These are phyloP conservation scores for Rhizopus microsporus DNA, from an alignment of 371 early-diverging fungal genomes.

Conservation along the genomic window DNA sequence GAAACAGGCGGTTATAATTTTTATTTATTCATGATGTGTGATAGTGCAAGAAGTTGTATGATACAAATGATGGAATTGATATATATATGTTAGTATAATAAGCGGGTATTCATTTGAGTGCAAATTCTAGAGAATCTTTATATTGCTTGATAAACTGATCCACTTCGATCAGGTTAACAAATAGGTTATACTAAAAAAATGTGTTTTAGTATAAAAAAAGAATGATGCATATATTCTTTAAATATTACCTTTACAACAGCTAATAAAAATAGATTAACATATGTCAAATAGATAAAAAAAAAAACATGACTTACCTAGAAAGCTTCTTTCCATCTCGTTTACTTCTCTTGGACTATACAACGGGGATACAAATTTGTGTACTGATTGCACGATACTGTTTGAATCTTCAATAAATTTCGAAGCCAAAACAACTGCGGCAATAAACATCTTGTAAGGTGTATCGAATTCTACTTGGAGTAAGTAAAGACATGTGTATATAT, in stretches of 20 bases:
- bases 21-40: too few relatives aligned
- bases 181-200: slow-evolving; percentile 20
- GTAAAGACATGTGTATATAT: not conserved
- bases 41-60: too few relatives aligned
- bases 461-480: slow-evolving; percentile 51
- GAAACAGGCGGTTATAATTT: too few relatives aligned
- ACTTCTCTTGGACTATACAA: slow-evolving; percentile 62
- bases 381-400: slow-evolving; percentile 32
- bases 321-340: slow-evolving; percentile 53
- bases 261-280: not conserved
- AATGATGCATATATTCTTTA: not conserved
- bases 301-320: slow-evolving; percentile 28
- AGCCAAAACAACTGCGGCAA: slow-evolving; percentile 70
- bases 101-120: not conserved
- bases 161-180: slow-evolving; percentile 19
- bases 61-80: too few relatives aligned
- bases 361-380: slow-evolving; percentile 34
- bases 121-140: slow-evolving; percentile 18
- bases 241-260: slow-evolving; percentile 19
- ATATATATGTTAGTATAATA: too few relatives aligned
- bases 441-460: slow-evolving; percentile 75
- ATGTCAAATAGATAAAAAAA: not conserved
- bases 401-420: slow-evolving; percentile 68
- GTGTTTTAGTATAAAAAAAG: not conserved
- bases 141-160: slow-evolving; percentile 18